Base-by-base conservation (phyloP, 2,329 filamentous ascomycete genomes). In the Clarireedia monteithiana region DNA sequence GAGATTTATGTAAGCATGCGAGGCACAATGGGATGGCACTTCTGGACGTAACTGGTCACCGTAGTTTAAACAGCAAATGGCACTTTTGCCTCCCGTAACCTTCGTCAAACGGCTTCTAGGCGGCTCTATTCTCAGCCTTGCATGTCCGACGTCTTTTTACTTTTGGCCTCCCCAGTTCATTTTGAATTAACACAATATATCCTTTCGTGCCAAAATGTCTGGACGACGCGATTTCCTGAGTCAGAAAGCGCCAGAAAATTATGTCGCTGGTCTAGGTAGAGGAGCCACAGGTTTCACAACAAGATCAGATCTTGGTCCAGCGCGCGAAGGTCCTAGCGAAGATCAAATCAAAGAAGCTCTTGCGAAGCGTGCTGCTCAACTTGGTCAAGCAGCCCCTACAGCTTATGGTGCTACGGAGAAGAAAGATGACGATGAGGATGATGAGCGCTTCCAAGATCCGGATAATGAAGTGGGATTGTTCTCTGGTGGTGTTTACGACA, bases 331-430 rank as follows among this genome's bases (percentile, higher is more conserved):
- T 15, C 94, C 94, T 49, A 96, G 89, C 59, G 92, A 96, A 67
- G 94, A 99, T 70, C 92, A 97, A 74, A 96, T 99, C 74, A 96
- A 97, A 72, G 94, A 96, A 72, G 91, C 90, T 60, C 86, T 99
- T 64, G 91, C 91, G 49, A 96, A 96, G 73, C 86, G 95, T 66
- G 92, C 94, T 6, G 88, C 89, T 56, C 84, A 89, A 68, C 81
- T 97, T 0, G 86, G 85, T 47, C 81, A 82, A 60, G 82, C 84
- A n/a, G 78, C 84, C 24, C 84, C 85, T 0, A 86, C 84, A 55
- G 84, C 85, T 23, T 89, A 89, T 58, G 92, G 91, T 5, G 82
- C 73, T 7, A 68, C 66, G 2, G 67, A 70, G 66, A 69, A 71
- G 42, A 78, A 44, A 44, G 80, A 83, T 17, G 76, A 88, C n/a